These are phyloP conservation scores for Kuraishia hungarica DNA, from an alignment of 805 yeast species.

Conservation along the genomic window DNA sequence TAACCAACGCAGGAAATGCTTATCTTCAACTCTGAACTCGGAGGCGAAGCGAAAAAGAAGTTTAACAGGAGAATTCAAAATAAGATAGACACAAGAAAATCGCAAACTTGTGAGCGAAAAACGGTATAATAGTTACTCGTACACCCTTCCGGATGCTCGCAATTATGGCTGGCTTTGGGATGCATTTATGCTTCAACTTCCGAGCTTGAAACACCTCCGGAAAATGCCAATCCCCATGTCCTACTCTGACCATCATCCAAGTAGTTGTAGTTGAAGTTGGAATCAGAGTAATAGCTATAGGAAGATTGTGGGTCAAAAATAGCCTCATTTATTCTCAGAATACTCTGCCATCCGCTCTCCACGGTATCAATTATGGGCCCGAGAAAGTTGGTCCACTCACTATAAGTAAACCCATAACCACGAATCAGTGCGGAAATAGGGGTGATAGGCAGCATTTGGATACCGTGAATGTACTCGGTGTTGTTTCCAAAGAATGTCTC, in stretches of 20 bases:
- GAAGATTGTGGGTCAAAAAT: slow-evolving; percentile 59
- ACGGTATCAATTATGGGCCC: slow-evolving; percentile 34
- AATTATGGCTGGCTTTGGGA: no score
- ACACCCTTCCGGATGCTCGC: no score
- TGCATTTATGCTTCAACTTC: slow-evolving; percentile 1
- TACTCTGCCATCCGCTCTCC: slow-evolving; percentile 65
- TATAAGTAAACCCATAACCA: slow-evolving; percentile 40
- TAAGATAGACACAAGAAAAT: no score
- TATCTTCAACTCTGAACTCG: no score
- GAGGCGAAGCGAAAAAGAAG: no score
- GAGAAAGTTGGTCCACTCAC: slow-evolving; percentile 56
- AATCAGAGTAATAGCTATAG: slow-evolving; percentile 50
- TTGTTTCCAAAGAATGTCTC: slow-evolving; percentile 71
- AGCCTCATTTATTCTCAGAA: slow-evolving; percentile 67
- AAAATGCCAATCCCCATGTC: slow-evolving; percentile 78
- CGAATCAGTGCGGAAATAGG: slow-evolving; percentile 58
- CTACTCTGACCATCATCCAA: slow-evolving; percentile 82
- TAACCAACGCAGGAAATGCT: no score
- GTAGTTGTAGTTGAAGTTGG: slow-evolving; percentile 41
- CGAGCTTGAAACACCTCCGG: slow-evolving; percentile 35
- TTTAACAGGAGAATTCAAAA: no score
- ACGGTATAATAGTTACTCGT: no score
- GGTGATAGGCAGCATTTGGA: slow-evolving; percentile 72
- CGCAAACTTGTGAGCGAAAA: no score
- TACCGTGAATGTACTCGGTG: slow-evolving; percentile 67